Base-by-base conservation (phyloP, 2,329 filamentous ascomycete genomes). In the Cordyceps tenuipes region DNA sequence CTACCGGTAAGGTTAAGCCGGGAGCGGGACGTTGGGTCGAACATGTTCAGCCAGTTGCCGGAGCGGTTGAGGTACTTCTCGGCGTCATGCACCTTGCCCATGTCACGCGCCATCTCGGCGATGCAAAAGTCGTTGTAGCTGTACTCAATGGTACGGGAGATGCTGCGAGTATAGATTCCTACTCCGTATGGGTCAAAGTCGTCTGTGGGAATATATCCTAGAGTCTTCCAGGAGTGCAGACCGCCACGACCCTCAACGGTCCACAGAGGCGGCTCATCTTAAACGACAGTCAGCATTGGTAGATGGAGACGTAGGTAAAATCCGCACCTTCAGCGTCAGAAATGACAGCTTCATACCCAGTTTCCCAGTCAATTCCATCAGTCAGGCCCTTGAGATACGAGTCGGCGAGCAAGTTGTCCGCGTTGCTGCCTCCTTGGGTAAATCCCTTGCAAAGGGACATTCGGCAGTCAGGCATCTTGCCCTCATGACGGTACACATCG, bases 41-140 rank as follows among this genome's bases (percentile, higher is more conserved):
- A 89, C 65, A 91, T 77, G 65, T 89, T 89, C 61, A 77, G 75
- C 88, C 88, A 91, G 70, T 90, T 89, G 3, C 73, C 76, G 13
- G 85, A 82, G 46, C 87, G 81, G 13, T 72, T 71, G 13, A 80
- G 71, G 66, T 91, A 91, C 66, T 86, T 87, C 6, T 73, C 66
- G 59, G 77, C 75, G 53, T 87, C 83, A 0, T 73, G 73, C 1
- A 66, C 67, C 58, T 82, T 76, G 12, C 81, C 83, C 19, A 90
- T 71, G 0, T 73, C 80, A 19, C 78, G 75, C 5, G 87, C 86
- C 56, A 91, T 79, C 36, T 81, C 72, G 1, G 83, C 81, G 59
- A 90, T 86, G 65, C 84, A 86, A 65, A 87, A 92, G 72, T 92
- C 89, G 64, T 92, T 82, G 71, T 92, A 92, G 0, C 87, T 86